Evolutionary conservation across 805 yeast genomes (phyloP).

Genomic region (Torulaspora delbrueckii): DNA sequence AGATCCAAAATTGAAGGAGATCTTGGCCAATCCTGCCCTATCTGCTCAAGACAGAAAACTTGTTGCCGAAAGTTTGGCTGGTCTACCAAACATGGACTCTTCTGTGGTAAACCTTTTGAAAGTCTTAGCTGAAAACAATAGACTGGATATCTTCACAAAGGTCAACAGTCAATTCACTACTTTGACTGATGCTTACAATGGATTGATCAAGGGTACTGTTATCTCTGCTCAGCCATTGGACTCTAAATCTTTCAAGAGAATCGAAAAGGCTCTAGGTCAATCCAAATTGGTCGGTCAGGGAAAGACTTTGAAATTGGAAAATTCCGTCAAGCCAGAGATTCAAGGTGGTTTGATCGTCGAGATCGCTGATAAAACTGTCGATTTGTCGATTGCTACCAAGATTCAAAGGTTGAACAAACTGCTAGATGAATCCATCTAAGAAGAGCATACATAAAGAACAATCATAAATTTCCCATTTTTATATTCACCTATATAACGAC

Average conservation of each 20-base stretch:
- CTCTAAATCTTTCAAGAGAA: conserved; percentile 67
- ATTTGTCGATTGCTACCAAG: conserved; percentile 79
- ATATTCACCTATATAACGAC: conserved; percentile 13
- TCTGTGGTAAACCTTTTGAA: conserved; percentile 72
- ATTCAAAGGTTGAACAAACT: conserved; percentile 85
- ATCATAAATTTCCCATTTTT: conserved; percentile 5
- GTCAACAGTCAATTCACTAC: conserved; percentile 67
- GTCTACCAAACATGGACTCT: conserved; percentile 52
- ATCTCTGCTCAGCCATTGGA: conserved; percentile 86
- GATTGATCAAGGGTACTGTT: conserved; percentile 88
- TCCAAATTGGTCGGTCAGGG: conserved; percentile 81
- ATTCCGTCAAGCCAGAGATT: conserved; percentile 82
- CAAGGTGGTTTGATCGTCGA: conserved; percentile 95
- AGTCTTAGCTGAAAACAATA: conserved; percentile 91
- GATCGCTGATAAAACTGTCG: conserved; percentile 95
- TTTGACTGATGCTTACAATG: conserved; percentile 84
- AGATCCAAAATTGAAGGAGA: conserved; percentile 59
- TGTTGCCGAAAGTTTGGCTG: conserved; percentile 57
- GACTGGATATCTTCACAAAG: conserved; percentile 64
- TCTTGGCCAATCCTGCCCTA: conserved; percentile 79
- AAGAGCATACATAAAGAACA: conserved; percentile 1
- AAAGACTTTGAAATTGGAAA: conserved; percentile 78
- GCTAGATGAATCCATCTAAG: conserved; percentile 76
- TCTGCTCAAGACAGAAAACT: conserved; percentile 66
- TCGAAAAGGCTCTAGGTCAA: conserved; percentile 70